These are phyloP conservation scores for Ephemerocybe angulata DNA, from an alignment of 768 basidiomycete species.

Conservation along the genomic window DNA sequence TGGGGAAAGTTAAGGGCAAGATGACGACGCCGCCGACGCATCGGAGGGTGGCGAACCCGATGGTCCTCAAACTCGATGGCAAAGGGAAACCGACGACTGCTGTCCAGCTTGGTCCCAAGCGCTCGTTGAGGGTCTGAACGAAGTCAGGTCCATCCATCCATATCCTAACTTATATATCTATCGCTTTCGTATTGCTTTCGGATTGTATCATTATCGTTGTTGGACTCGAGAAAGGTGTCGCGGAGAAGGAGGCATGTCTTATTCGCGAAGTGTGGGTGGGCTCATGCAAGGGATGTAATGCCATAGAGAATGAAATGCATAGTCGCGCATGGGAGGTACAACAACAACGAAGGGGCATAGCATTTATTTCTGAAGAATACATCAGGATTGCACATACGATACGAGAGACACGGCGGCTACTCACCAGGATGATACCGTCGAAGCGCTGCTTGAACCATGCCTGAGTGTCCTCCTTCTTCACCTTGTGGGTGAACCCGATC, in stretches of 20 bases:
- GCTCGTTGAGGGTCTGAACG: conserved; percentile 16
- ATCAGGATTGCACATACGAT: conserved; percentile 10
- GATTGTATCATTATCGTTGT: background rate
- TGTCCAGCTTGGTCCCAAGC: conserved; percentile 39
- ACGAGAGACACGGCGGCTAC: conserved; percentile 24
- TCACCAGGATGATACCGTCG: conserved; percentile 93
- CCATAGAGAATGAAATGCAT: conserved; percentile 28
- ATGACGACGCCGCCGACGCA: conserved; percentile 12
- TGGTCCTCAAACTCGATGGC: conserved; percentile 34
- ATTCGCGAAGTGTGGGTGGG: background rate
- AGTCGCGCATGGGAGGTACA: conserved; percentile 22
- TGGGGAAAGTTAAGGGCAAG: conserved; percentile 20
- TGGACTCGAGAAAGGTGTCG: background rate
- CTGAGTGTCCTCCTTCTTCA: conserved; percentile 96
- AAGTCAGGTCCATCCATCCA: background rate
- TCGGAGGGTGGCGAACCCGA: conserved; percentile 17
- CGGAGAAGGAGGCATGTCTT: conserved; percentile 1
- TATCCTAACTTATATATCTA: conserved; percentile 1
- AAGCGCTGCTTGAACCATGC: conserved; percentile 99
- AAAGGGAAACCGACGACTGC: conserved; percentile 32
- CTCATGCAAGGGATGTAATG: conserved; percentile 21
- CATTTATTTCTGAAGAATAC: conserved; percentile 30
- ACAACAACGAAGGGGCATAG: conserved; percentile 11
- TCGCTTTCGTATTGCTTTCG: background rate
- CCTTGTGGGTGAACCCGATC: conserved; percentile 83